phyloP scores from a whole-genome alignment of 2,329 filamentous ascomycete species.

The Aaosphaeria arxii region DNA sequence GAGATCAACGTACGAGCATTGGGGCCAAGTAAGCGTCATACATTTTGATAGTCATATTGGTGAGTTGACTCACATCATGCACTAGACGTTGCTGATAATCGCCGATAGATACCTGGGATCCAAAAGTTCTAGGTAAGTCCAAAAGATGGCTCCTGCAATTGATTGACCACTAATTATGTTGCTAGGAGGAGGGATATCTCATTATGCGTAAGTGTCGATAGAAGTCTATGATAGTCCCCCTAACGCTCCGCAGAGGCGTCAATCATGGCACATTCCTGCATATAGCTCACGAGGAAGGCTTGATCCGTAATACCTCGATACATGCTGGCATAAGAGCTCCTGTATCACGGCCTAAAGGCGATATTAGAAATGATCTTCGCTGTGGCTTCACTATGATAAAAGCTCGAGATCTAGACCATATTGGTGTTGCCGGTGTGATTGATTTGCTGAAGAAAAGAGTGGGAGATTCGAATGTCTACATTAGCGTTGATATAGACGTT shows the following conservation, averaged over 20 bases:
- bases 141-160: neutral
- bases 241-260: slow-evolving; percentile 35
- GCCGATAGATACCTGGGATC: slow-evolving; percentile 54
- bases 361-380: slow-evolving; percentile 55
- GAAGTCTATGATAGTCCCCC: neutral
- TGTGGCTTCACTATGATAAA: slow-evolving; percentile 59
- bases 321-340: slow-evolving; percentile 62
- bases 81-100: neutral
- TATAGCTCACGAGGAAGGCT: slow-evolving; percentile 60
- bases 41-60: slow-evolving; percentile 56
- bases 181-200: slow-evolving; percentile 54
- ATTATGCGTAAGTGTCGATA: slow-evolving; percentile 51
- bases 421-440: slow-evolving; percentile 49
- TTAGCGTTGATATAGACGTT: slow-evolving; percentile 57
- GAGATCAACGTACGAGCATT: slow-evolving; percentile 48
- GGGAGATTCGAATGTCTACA: slow-evolving; percentile 52
- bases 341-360: slow-evolving; percentile 47
- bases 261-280: slow-evolving; percentile 64
- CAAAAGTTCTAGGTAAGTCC: slow-evolving; percentile 48
- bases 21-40: slow-evolving; percentile 56
- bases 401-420: slow-evolving; percentile 53
- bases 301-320: slow-evolving; percentile 57
- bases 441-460: slow-evolving; percentile 51
- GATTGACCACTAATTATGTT: no score
- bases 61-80: slow-evolving; percentile 7